Evolutionary conservation across 768 basidiomycete genomes (phyloP).

Genomic region (Boletellus emodensis): DNA sequence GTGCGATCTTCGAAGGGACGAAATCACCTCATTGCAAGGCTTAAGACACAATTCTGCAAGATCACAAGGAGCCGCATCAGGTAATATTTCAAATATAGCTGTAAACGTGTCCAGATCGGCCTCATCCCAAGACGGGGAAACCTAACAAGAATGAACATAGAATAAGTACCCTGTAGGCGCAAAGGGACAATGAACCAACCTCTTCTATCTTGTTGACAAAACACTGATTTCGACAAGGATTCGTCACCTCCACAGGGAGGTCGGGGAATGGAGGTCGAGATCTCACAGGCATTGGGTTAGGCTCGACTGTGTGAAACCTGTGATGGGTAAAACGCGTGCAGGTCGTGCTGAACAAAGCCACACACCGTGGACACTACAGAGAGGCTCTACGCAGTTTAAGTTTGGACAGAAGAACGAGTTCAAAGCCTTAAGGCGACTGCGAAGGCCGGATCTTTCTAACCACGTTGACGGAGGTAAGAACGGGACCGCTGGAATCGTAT

Average conservation of each 20-base stretch:
- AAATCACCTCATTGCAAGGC: constrained; percentile 55
- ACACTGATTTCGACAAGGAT: constrained; percentile 28
- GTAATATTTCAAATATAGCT: constrained; percentile 39
- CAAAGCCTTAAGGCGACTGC: constrained; percentile 33
- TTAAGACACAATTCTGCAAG: constrained; percentile 52
- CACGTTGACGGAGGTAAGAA: constrained; percentile 2
- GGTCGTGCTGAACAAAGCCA: neutral
- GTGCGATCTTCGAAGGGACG: neutral
- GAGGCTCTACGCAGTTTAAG: constrained; percentile 46
- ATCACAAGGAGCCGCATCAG: constrained; percentile 49
- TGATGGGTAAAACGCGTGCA: constrained; percentile 17
- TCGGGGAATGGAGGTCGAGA: neutral
- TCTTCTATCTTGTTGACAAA: constrained; percentile 17
- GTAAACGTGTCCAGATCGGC: constrained; percentile 38
- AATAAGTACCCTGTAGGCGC: neutral
- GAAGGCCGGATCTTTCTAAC: constrained; percentile 15
- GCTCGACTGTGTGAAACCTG: constrained; percentile 18
- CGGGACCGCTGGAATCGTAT: constrained; percentile 20
- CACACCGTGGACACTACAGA: constrained; percentile 50
- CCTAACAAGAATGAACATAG: constrained; percentile 1
- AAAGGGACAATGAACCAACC: constrained; percentile 10
- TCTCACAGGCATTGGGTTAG: constrained; percentile 13
- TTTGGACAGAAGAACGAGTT: constrained; percentile 49
- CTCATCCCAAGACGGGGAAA: constrained; percentile 35
- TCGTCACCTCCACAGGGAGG: constrained; percentile 4